Evolutionary conservation across 306 rosid species (phyloP), one percentile per base, ranked within the genome.

Genomic region (Quercus agrifolia): DNA sequence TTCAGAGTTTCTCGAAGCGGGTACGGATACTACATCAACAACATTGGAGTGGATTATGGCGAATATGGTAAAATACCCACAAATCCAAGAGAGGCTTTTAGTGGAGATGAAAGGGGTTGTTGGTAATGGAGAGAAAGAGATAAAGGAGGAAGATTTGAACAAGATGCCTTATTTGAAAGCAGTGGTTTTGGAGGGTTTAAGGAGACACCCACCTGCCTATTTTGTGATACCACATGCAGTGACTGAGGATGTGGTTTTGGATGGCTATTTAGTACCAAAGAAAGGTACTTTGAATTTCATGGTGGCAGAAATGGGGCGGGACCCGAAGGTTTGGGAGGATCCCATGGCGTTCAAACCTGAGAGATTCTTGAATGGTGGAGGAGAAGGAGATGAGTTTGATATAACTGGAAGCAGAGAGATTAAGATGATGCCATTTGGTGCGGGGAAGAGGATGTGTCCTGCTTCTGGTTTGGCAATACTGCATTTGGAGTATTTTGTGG

Each of bases 341-440:
- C 90, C 88, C 0, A 63, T 63, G 85, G 83, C 20, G 20, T 87
- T 87, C 38, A 84, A 79, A 71, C 90, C 90, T 0, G 88, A 84
- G 63, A 87, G 90, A 56, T 84, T 87, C 56, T 3, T 81, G 71
- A 68, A 41, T 5, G 68, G 46, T 13, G 86, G 11, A 15, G 49
- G 21, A 1, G 71, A 23, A 31, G 71, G 35, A 18, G 25, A 76
- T 12, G 72, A 10, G 1, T 84, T 79, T 49, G 88, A 87, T 11
- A 74, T 84, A 3, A 77, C 81, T 0, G 85, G 89, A 1, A 81
- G 23, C 4, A 86, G 76, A 14, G 88, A 85, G 64, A 82, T 77
- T 8, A 82, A 56, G 83, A 87, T 87, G 90, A 79, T 84, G 90
- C 90, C 90, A 0, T 87, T 87, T 80, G 88, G 90, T 2, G 86